Percentiles rank a stretch among this genome's conserved stretches.
Evolutionary conservation across 768 basidiomycete species (phyloP).

Genomic region (Cyclocybe aegerita): DNA sequence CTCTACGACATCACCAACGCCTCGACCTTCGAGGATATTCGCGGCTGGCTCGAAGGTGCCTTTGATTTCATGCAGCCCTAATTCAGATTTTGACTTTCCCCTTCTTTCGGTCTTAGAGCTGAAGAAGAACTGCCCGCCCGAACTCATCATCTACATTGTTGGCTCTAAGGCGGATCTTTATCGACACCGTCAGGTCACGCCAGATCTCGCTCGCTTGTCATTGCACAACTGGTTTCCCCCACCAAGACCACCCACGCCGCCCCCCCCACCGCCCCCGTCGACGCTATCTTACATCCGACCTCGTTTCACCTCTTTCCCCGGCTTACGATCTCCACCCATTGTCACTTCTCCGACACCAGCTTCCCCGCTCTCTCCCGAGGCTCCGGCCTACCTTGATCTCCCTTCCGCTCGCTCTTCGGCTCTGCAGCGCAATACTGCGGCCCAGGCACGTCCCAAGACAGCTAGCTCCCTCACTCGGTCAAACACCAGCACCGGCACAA

Average conservation of each 20-base stretch:
- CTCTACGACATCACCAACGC: slow-evolving; percentile 95
- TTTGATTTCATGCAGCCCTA: slow-evolving; percentile 15
- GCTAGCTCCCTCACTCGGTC: slow-evolving; percentile 48
- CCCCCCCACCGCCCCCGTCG: slow-evolving; percentile 58
- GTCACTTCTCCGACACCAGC: slow-evolving; percentile 37
- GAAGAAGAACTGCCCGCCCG: slow-evolving; percentile 85
- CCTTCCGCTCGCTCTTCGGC: slow-evolving; percentile 52
- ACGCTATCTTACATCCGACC: slow-evolving; percentile 78
- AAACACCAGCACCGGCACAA: slow-evolving; percentile 45
- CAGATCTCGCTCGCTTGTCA: slow-evolving; percentile 80
- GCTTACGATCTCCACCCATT: slow-evolving; percentile 59
- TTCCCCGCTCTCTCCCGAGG: slow-evolving; percentile 52
- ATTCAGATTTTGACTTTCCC: slow-evolving; percentile 23
- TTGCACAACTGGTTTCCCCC: slow-evolving; percentile 89
- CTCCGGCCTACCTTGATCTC: slow-evolving; percentile 64
- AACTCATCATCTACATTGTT: slow-evolving; percentile 93
- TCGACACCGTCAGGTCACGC: slow-evolving; percentile 70
- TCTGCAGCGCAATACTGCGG: slow-evolving; percentile 50
- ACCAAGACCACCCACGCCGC: slow-evolving; percentile 65
- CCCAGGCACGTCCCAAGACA: slow-evolving; percentile 45
- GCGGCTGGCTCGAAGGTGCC: slow-evolving; percentile 86
- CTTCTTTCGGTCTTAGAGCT: slow-evolving; percentile 54
- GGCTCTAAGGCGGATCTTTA: slow-evolving; percentile 88
- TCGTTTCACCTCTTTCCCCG: slow-evolving; percentile 72
- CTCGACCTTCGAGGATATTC: slow-evolving; percentile 85